Conservation (phyloP, 768 basidiomycete genomes). For the Phanerochaete sordida region DNA sequence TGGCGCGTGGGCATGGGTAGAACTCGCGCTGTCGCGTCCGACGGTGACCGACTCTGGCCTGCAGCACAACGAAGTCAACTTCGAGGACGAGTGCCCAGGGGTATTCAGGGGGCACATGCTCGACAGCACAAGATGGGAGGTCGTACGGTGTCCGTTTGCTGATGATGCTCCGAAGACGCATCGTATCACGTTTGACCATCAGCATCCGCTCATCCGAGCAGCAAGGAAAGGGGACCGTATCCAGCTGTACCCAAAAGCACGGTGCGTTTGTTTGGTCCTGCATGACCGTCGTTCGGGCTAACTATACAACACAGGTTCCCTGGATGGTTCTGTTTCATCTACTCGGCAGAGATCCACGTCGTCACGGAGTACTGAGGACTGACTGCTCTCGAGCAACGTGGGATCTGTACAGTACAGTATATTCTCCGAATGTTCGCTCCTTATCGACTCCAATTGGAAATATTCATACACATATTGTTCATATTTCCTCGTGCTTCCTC, state of each 20-base stretch:
- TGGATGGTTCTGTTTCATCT: neutral
- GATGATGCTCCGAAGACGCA: neutral
- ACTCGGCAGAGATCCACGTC: neutral
- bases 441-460: no score
- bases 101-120: neutral
- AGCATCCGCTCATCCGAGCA: neutral
- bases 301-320: neutral
- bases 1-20: neutral
- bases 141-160: neutral
- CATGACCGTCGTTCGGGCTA: neutral
- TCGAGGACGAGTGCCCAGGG: neutral
- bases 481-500: neutral
- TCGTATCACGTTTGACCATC: neutral
- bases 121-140: neutral
- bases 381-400: no score
- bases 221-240: constrained; percentile 2
- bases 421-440: no score
- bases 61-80: neutral
- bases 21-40: neutral
- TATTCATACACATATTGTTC: neutral
- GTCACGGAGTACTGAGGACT: neutral
- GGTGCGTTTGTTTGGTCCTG: neutral
- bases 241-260: neutral
- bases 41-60: neutral
- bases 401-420: no score